Evolutionary conservation across 208 protist species (phyloP).

Genomic region (Entamoeba histolytica): DNA sequence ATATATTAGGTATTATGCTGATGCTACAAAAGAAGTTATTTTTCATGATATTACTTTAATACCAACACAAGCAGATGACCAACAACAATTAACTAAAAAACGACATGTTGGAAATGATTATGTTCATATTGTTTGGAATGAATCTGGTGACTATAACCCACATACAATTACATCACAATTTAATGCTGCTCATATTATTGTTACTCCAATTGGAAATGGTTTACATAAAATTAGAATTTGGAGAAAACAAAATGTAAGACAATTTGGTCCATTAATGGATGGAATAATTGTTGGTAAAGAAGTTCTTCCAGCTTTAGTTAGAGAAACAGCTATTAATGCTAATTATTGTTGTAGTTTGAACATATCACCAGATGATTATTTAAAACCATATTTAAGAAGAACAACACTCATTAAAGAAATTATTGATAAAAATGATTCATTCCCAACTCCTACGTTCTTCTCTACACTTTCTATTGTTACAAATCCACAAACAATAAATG

Average conservation of each 20-base stretch:
- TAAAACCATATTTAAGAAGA: background rate
- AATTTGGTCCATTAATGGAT: background rate
- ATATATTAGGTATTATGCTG: conserved; percentile 36
- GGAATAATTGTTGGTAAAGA: background rate
- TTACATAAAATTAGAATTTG: background rate
- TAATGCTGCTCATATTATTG: conserved; percentile 52
- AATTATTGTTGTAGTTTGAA: background rate
- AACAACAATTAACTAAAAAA: conserved; percentile 46
- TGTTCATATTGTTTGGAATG: conserved; percentile 55
- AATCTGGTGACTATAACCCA: conserved; percentile 44
- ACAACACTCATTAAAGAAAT: background rate
- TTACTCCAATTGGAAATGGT: conserved; percentile 31
- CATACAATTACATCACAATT: conserved; percentile 50
- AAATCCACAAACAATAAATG: background rate
- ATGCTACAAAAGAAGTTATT: conserved; percentile 34
- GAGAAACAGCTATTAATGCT: background rate
- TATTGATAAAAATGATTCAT: background rate
- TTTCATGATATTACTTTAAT: conserved; percentile 46
- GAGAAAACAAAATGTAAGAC: background rate
- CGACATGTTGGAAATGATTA: conserved; percentile 54
- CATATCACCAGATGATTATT: background rate
- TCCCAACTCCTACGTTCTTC: background rate
- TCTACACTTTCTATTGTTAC: background rate
- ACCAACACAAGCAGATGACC: conserved; percentile 33
- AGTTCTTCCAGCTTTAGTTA: background rate